These are phyloP conservation scores for Calonectria multiphialidica DNA, from an alignment of 2,329 filamentous ascomycete species.

Conservation along the genomic window DNA sequence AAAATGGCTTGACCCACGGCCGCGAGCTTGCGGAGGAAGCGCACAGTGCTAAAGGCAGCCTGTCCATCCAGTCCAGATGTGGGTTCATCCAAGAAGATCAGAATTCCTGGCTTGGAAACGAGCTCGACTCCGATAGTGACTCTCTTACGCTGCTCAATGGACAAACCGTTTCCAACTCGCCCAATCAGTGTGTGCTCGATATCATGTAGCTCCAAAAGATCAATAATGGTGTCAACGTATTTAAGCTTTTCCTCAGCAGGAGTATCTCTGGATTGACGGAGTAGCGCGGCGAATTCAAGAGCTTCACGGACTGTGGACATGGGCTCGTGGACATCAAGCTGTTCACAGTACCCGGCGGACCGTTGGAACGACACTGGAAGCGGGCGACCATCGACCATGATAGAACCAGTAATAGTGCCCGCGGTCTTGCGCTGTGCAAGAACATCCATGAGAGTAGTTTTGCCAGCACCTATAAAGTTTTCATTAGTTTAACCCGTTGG, in stretches of 20 bases:
- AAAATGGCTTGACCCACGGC: not conserved
- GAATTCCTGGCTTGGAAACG: no score
- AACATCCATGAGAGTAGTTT: not conserved
- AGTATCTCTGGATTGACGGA: not conserved
- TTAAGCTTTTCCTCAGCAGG: conserved; percentile 76
- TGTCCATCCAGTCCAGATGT: not conserved
- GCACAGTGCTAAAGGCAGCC: not conserved
- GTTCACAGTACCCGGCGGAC: not conserved
- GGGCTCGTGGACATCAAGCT: not conserved
- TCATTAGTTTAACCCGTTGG: not conserved
- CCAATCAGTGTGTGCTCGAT: not conserved
- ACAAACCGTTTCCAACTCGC: not conserved
- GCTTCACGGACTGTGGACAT: not conserved
- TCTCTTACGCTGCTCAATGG: not conserved
- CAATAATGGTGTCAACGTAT: not conserved
- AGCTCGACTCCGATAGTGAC: not conserved
- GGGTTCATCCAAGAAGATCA: not conserved
- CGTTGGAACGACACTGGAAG: not conserved
- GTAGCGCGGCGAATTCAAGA: not conserved
- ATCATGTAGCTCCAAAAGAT: not conserved
- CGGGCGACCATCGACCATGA: not conserved
- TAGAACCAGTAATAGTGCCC: not conserved
- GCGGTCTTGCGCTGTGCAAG: not conserved
- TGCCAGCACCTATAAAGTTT: not conserved
- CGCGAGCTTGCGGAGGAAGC: not conserved